Percentiles rank a stretch among this genome's conserved stretches.
Evolutionary conservation across 345 rosid genomes (phyloP).

Genomic region (Hibiscus syriacus): DNA sequence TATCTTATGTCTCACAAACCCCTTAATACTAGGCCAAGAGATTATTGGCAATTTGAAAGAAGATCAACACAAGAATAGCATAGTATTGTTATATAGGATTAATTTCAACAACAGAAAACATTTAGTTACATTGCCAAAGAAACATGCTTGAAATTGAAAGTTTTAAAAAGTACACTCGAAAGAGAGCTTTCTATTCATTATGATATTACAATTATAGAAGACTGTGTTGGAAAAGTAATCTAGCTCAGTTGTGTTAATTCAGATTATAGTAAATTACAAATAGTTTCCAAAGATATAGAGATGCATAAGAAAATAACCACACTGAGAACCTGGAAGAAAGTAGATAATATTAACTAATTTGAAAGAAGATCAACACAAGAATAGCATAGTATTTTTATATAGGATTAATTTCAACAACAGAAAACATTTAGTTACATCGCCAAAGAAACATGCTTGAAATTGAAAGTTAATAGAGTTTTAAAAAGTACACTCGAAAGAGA

Average conservation of each 20-base stretch:
- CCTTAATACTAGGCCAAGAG: not conserved
- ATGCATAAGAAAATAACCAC: not conserved
- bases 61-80: not conserved
- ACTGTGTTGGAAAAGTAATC: not conserved
- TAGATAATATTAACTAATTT: conserved; percentile 3
- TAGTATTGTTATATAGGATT: too few relatives aligned
- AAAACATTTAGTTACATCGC: not conserved
- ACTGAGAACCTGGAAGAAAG: not conserved
- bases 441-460: not conserved
- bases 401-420: too few relatives aligned
- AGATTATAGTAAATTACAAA: conserved; percentile 3
- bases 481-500: not conserved
- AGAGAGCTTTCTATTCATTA: not conserved
- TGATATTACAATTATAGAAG: not conserved
- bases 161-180: not conserved
- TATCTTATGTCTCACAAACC: not conserved
- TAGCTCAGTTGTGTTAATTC: not conserved
- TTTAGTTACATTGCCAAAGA: not conserved
- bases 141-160: not conserved
- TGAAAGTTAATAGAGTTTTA: not conserved
- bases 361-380: not conserved
- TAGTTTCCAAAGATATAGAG: not conserved
- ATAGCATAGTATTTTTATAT: not conserved
- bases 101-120: too few relatives aligned
- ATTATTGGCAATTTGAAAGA: not conserved